These are phyloP conservation scores for Salisapilia sapeloensis DNA, from an alignment of 352 stramenopile species.

Conservation along the genomic window DNA sequence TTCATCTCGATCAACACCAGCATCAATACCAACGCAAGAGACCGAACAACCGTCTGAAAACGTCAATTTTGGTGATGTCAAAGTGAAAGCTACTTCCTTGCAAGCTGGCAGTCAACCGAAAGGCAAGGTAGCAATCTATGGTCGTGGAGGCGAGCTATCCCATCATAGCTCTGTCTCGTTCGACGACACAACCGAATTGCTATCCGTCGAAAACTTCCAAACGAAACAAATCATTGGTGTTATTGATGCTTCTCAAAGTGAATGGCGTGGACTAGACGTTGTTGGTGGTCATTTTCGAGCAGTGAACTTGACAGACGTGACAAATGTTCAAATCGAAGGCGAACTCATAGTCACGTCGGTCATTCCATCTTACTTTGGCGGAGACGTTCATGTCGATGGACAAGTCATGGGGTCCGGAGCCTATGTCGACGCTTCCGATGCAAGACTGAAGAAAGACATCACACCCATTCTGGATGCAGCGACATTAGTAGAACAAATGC, in stretches of 20 bases:
- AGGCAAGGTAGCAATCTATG: slow-evolving; percentile 47
- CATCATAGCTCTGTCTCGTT: slow-evolving; percentile 45
- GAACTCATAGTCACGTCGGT: slow-evolving; percentile 75
- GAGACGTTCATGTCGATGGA: slow-evolving; percentile 70
- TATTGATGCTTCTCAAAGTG: slow-evolving; percentile 68
- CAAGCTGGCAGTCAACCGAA: slow-evolving; percentile 33
- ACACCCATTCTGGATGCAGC: slow-evolving; percentile 21
- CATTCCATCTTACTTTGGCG: slow-evolving; percentile 70
- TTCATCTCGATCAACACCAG: slow-evolving; percentile 32
- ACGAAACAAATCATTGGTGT: slow-evolving; percentile 27
- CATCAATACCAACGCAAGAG: slow-evolving; percentile 39
- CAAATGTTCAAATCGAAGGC: slow-evolving; percentile 49
- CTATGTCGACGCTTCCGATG: slow-evolving; percentile 83
- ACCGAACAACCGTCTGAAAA: slow-evolving; percentile 43
- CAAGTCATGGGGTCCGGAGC: slow-evolving; percentile 82
- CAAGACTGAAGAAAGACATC: slow-evolving; percentile 73
- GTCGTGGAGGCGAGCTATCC: slow-evolving; percentile 42
- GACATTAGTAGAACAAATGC: slow-evolving; percentile 21
- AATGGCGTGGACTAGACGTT: slow-evolving; percentile 48
- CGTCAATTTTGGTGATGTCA: slow-evolving; percentile 61
- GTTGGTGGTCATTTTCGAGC: slow-evolving; percentile 56
- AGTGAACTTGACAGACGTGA: slow-evolving; percentile 56
- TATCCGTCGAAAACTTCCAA: slow-evolving; percentile 26
- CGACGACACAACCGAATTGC: slow-evolving; percentile 17
- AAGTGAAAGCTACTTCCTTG: slow-evolving; percentile 41